These are phyloP conservation scores for Naematelia aurantialba DNA, from an alignment of 768 basidiomycete species.

Conservation along the genomic window DNA sequence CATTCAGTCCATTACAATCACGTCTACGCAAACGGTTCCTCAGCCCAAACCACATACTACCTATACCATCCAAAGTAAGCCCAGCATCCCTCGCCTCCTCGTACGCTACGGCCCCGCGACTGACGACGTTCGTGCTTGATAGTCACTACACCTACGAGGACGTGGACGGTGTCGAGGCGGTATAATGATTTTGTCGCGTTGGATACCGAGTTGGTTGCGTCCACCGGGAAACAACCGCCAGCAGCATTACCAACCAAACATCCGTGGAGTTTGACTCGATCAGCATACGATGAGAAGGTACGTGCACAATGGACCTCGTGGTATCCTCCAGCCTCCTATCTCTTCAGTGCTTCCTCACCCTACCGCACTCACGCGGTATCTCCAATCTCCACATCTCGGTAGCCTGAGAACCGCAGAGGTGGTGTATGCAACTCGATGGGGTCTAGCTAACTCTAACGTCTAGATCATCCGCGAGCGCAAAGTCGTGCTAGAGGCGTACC, in stretches of 20 bases:
- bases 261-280: slow-evolving; percentile 62
- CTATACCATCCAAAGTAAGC: slow-evolving; percentile 46
- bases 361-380: not conserved
- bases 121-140: not conserved
- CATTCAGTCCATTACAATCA: slow-evolving; percentile 45
- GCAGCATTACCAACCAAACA: slow-evolving; percentile 80
- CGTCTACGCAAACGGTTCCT: slow-evolving; percentile 42
- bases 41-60: slow-evolving; percentile 43
- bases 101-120: not conserved
- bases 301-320: slow-evolving; percentile 13
- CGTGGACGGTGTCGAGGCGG: slow-evolving; percentile 90
- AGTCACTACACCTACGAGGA: slow-evolving; percentile 80
- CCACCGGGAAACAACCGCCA: slow-evolving; percentile 77
- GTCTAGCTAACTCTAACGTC: not conserved
- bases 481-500: slow-evolving; percentile 71
- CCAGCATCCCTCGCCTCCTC: not conserved
- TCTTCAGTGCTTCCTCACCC: too few species aligned
- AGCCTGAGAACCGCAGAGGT: too few species aligned
- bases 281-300: slow-evolving; percentile 55
- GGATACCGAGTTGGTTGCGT: slow-evolving; percentile 71
- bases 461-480: slow-evolving; percentile 70
- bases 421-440: not conserved
- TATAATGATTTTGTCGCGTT: slow-evolving; percentile 93
- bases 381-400: not conserved
- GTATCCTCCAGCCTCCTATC: too few species aligned